phyloP scores from a whole-genome alignment of 2,329 filamentous ascomycete species.

The Exophiala spinifera region DNA sequence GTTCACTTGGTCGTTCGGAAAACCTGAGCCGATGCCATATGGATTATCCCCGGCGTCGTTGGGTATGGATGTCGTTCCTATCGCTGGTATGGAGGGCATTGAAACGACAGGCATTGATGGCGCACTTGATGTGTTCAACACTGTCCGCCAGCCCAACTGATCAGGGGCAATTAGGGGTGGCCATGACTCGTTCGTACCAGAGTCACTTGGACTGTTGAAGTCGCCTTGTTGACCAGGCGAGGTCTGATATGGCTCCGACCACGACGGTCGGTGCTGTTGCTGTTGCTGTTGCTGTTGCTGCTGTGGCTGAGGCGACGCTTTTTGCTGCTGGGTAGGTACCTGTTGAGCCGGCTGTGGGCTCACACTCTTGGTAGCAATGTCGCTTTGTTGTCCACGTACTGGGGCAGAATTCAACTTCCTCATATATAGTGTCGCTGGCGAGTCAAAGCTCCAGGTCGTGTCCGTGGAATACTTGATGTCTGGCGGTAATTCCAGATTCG shows the following conservation, averaged over 20 bases:
- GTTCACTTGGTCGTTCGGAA: constrained; percentile 23
- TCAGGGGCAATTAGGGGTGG: constrained; percentile 22
- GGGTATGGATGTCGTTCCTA: constrained; percentile 5
- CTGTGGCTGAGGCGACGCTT: background rate
- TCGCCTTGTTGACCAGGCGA: constrained; percentile 19
- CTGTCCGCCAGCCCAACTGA: constrained; percentile 22
- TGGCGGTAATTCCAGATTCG: background rate
- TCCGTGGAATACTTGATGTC: constrained; percentile 5
- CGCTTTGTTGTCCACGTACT: background rate
- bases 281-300: background rate
- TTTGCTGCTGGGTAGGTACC: background rate
- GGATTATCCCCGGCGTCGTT: constrained; percentile 22
- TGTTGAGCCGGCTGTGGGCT: constrained; percentile 2
- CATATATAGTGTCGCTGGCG: constrained; percentile 22
- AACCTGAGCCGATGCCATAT: constrained; percentile 19
- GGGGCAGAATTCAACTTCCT: background rate
- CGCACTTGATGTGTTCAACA: constrained; percentile 1
- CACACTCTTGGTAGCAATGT: background rate
- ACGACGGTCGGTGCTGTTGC: background rate
- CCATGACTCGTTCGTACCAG: constrained; percentile 26
- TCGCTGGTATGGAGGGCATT: constrained; percentile 5
- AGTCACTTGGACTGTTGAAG: constrained; percentile 26
- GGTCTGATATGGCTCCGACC: constrained; percentile 5
- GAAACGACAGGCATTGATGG: constrained; percentile 7
- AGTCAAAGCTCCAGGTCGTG: constrained; percentile 26